These are phyloP conservation scores for Penicillium paradoxum DNA, from an alignment of 495 filamentous ascomycete species.

Conservation along the genomic window DNA sequence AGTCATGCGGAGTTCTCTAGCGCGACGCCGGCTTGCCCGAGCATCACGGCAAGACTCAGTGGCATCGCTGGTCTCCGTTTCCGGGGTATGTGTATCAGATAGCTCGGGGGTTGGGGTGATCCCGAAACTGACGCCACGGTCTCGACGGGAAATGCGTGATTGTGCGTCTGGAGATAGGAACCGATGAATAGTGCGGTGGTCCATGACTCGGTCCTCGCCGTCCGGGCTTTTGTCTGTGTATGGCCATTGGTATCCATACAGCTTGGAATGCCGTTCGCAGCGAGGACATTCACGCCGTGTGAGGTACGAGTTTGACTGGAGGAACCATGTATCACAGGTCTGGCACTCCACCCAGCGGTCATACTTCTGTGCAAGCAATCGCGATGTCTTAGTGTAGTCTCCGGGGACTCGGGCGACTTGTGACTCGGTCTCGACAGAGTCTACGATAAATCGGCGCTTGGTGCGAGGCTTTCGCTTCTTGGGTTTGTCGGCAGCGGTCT, in stretches of 20 bases:
- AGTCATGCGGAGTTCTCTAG: slow-evolving; percentile 35
- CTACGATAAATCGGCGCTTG: slow-evolving; percentile 28
- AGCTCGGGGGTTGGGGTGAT: slow-evolving; percentile 36
- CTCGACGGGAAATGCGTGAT: slow-evolving; percentile 47
- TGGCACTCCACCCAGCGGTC: slow-evolving; percentile 83
- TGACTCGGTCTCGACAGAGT: slow-evolving; percentile 42
- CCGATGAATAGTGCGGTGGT: slow-evolving; percentile 66
- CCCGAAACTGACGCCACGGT: slow-evolving; percentile 37
- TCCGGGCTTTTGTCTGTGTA: slow-evolving; percentile 85
- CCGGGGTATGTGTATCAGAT: slow-evolving; percentile 34
- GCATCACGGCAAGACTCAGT: slow-evolving; percentile 32
- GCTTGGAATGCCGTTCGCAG: slow-evolving; percentile 90
- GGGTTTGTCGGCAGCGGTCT: slow-evolving; percentile 10
- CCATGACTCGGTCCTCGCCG: slow-evolving; percentile 68
- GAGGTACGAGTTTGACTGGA: slow-evolving; percentile 80
- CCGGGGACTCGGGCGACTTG: slow-evolving; percentile 55
- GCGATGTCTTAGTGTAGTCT: slow-evolving; percentile 71
- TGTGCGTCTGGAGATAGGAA: slow-evolving; percentile 66
- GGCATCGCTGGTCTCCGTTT: slow-evolving; percentile 35
- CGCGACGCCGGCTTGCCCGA: slow-evolving; percentile 33
- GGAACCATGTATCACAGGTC: slow-evolving; percentile 73
- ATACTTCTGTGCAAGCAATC: slow-evolving; percentile 65
- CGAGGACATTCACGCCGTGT: slow-evolving; percentile 80
- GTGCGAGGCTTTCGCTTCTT: slow-evolving; percentile 20
- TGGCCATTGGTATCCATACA: slow-evolving; percentile 94